These are phyloP conservation scores for Yamadazyma nakazawae DNA, from an alignment of 805 yeast species.

Conservation along the genomic window DNA sequence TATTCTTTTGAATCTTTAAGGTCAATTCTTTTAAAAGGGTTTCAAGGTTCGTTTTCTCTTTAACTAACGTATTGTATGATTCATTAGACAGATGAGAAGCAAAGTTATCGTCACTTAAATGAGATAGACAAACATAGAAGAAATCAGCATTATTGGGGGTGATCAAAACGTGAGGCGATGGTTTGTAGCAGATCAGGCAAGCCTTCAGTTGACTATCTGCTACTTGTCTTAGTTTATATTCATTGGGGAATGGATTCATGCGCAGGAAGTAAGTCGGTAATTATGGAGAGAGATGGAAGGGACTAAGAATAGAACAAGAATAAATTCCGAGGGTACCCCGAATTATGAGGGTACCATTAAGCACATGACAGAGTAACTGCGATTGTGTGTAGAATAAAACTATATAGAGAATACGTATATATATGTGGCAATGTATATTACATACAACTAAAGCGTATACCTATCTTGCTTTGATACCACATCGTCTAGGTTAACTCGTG, in stretches of 20 bases:
- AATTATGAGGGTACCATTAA: too few species aligned
- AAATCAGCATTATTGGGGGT: conserved; percentile 47
- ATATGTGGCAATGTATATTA: too few species aligned
- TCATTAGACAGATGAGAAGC: conserved; percentile 38
- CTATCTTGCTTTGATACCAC: not conserved
- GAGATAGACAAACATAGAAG: conserved; percentile 50
- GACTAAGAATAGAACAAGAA: not conserved
- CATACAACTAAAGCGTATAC: too few species aligned
- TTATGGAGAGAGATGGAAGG: not conserved
- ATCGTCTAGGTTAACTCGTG: not conserved
- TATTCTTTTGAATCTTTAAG: conserved; percentile 23
- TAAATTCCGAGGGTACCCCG: too few species aligned
- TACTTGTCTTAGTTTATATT: conserved; percentile 42
- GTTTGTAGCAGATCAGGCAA: conserved; percentile 51
- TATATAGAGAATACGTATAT: too few species aligned
- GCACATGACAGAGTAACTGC: too few species aligned
- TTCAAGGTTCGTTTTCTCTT: conserved; percentile 20
- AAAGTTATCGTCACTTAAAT: conserved; percentile 46
- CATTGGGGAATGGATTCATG: conserved; percentile 28
- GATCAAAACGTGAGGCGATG: conserved; percentile 44
- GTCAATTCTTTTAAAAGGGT: conserved; percentile 19
- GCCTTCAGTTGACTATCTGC: conserved; percentile 41
- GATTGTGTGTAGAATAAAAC: too few species aligned
- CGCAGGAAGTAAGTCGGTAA: not conserved
- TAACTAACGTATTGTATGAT: conserved; percentile 27